phyloP scores from a whole-genome alignment of 2,329 filamentous ascomycete genomes.

The Colletotrichum chlorophyti region DNA sequence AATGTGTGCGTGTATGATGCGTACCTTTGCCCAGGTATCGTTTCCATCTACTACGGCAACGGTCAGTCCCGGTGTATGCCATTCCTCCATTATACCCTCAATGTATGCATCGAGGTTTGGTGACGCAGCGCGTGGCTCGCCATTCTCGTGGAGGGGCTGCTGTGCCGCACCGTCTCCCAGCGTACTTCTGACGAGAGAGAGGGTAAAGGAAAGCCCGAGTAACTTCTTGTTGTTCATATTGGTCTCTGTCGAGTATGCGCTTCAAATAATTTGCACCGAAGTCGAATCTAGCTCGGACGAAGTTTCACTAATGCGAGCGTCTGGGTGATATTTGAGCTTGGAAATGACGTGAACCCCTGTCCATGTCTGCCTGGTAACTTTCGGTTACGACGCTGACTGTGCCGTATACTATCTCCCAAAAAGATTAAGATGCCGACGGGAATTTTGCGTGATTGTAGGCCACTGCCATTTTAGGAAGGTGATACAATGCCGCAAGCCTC shows the following conservation, averaged over 20 bases:
- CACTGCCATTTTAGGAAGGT: too few species aligned
- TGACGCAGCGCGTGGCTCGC: neutral
- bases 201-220: neutral
- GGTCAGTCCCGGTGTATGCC: constrained; percentile 49
- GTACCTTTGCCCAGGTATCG: constrained; percentile 41
- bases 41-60: constrained; percentile 48
- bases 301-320: neutral
- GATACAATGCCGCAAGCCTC: too few species aligned
- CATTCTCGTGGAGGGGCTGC: neutral
- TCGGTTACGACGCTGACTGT: neutral
- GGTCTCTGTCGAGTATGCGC: too few species aligned
- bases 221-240: neutral
- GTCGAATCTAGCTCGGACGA: neutral
- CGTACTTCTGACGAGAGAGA: neutral
- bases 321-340: too few species aligned
- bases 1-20: neutral
- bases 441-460: too few species aligned
- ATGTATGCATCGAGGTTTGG: constrained; percentile 24
- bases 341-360: neutral
- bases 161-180: neutral
- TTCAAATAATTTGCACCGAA: too few species aligned
- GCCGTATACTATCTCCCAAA: too few species aligned
- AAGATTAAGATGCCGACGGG: too few species aligned
- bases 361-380: neutral
- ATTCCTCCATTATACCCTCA: constrained; percentile 39